These are phyloP conservation scores for Chalaropsis thielavioides DNA, from an alignment of 2,329 filamentous ascomycete genomes.

Conservation along the genomic window DNA sequence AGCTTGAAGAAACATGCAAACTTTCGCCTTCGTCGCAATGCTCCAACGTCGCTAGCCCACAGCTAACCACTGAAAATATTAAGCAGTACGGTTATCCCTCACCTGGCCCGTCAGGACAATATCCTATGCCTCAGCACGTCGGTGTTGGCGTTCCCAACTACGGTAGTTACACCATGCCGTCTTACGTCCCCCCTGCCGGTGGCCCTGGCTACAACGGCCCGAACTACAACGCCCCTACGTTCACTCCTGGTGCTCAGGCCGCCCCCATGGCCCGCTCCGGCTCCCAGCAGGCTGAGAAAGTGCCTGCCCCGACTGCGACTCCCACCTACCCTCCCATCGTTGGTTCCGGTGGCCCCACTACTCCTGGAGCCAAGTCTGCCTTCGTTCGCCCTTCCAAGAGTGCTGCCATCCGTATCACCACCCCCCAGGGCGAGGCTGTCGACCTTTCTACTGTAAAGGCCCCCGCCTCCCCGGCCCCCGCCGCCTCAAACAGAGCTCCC, in stretches of 20 bases:
- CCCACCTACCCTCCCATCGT: slow-evolving; percentile 43
- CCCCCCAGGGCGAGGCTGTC: slow-evolving; percentile 62
- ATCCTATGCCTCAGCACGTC: slow-evolving; percentile 19
- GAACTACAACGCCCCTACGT: slow-evolving; percentile 15
- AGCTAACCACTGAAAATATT: background rate
- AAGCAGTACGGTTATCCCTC: slow-evolving; percentile 11
- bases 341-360: slow-evolving; percentile 39
- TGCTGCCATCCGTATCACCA: slow-evolving; percentile 71
- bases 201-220: slow-evolving; percentile 26
- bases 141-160: slow-evolving; percentile 31
- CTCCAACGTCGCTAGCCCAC: background rate
- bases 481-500: slow-evolving; percentile 47
- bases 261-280: slow-evolving; percentile 68
- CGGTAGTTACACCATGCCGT: slow-evolving; percentile 29
- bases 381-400: slow-evolving; percentile 21
- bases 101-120: slow-evolving; percentile 7
- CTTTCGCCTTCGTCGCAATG: background rate
- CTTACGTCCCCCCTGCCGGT: slow-evolving; percentile 32
- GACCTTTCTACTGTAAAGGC: slow-evolving; percentile 49
- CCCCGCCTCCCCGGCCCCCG: slow-evolving; percentile 41
- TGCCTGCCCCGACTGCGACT: slow-evolving; percentile 52
- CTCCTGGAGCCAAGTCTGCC: slow-evolving; percentile 7
- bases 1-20: background rate
- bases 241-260: slow-evolving; percentile 27
- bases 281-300: slow-evolving; percentile 39